Conservation (phyloP, 805 yeast genomes). For the Candida namnaoensis region DNA sequence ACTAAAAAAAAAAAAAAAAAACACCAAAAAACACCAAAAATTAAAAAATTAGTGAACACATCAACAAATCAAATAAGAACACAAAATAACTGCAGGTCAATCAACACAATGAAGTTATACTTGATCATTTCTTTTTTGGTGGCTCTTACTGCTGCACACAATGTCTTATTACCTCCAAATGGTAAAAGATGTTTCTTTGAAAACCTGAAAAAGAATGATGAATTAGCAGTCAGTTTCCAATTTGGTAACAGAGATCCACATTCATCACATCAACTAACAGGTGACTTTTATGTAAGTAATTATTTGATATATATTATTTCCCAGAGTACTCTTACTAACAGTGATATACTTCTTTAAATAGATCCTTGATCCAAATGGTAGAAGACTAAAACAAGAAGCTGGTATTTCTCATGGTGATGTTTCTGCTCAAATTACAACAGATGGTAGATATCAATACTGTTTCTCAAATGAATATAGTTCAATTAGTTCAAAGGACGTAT, state of each 20-base stretch:
- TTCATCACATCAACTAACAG: constrained; percentile 54
- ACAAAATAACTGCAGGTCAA: too few species aligned
- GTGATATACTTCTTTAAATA: neutral
- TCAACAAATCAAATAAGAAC: too few species aligned
- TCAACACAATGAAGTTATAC: neutral
- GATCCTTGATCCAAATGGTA: constrained; percentile 26
- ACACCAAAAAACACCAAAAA: too few species aligned
- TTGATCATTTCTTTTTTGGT: constrained; percentile 2
- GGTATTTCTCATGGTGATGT: constrained; percentile 78
- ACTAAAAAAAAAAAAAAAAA: too few species aligned
- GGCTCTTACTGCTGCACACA: constrained; percentile 46
- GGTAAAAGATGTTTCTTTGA: constrained; percentile 89
- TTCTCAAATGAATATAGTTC: constrained; percentile 80
- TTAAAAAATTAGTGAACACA: too few species aligned
- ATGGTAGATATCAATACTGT: constrained; percentile 81
- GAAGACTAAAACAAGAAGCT: constrained; percentile 37
- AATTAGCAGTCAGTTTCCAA: constrained; percentile 82
- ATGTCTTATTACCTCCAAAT: constrained; percentile 71
- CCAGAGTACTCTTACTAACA: too few species aligned
- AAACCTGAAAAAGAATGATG: constrained; percentile 72
- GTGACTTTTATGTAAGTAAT: constrained; percentile 41
- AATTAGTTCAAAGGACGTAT: constrained; percentile 76
- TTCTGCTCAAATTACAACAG: constrained; percentile 49
- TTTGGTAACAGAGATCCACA: constrained; percentile 83
- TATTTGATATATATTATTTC: too few species aligned